Evolutionary conservation across 2,329 filamentous ascomycete species (phyloP).

Genomic region (Colletotrichum musicola): DNA sequence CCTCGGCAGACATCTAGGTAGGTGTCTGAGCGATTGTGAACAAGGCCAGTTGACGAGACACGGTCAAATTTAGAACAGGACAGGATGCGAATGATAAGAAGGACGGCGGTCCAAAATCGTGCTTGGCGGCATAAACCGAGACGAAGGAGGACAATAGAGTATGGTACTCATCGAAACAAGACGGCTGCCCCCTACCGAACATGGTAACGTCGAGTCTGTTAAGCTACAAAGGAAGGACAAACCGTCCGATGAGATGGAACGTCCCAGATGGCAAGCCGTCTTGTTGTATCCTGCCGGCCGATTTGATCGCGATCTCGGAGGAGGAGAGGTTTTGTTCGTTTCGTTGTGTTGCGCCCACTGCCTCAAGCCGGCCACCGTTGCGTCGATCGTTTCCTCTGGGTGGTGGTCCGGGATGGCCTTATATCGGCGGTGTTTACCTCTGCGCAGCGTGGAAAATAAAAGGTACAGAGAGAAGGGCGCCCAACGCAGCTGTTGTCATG

Average conservation of each 20-base stretch:
- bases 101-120: background rate
- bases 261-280: background rate
- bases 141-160: slow-evolving; percentile 4
- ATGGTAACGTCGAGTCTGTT: slow-evolving; percentile 15
- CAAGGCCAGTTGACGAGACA: background rate
- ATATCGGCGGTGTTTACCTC: background rate
- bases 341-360: slow-evolving; percentile 30
- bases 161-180: background rate
- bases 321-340: slow-evolving; percentile 13
- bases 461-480: no score
- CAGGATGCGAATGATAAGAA: background rate
- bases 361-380: slow-evolving; percentile 21
- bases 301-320: background rate
- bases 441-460: no score
- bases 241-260: slow-evolving; percentile 20
- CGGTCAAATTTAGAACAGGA: background rate
- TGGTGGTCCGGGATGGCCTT: background rate
- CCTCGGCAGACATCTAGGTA: no score
- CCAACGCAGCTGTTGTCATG: background rate
- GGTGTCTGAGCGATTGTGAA: background rate
- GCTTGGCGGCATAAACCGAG: background rate
- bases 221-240: slow-evolving; percentile 13
- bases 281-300: background rate
- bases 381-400: slow-evolving; percentile 5
- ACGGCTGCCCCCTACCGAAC: background rate